Conservation (phyloP, 352 stramenopile species). For the Phytopythium litorale region DNA sequence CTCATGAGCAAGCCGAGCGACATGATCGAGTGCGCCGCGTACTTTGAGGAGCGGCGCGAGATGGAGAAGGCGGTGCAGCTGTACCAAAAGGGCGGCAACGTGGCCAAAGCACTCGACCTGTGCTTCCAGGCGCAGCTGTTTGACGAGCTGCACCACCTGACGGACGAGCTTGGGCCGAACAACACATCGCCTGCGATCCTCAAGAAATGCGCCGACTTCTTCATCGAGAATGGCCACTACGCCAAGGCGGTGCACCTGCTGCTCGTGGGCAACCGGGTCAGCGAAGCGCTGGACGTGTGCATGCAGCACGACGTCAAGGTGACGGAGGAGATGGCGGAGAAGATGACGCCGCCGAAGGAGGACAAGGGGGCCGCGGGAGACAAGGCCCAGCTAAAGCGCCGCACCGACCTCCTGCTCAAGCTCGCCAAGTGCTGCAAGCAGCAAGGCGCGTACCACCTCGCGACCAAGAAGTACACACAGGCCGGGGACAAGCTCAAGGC, state of each 20-base stretch:
- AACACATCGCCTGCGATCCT: slow-evolving; percentile 82
- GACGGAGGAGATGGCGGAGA: slow-evolving; percentile 90
- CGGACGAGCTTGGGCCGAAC: slow-evolving; percentile 68
- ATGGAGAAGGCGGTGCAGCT: slow-evolving; percentile 94
- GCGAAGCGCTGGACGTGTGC: slow-evolving; percentile 89
- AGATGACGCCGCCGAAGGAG: slow-evolving; percentile 88
- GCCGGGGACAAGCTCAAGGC: slow-evolving; percentile 90
- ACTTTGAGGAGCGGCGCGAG: slow-evolving; percentile 92
- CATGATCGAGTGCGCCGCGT: slow-evolving; percentile 88
- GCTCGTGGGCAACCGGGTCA: slow-evolving; percentile 61
- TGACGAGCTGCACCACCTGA: slow-evolving; percentile 83
- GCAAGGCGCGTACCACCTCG: slow-evolving; percentile 90
- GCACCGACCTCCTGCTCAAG: slow-evolving; percentile 85
- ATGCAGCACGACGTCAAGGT: slow-evolving; percentile 88
- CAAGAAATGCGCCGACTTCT: slow-evolving; percentile 91
- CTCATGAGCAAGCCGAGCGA: slow-evolving; percentile 84
- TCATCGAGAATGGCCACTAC: slow-evolving; percentile 88
- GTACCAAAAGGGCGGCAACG: slow-evolving; percentile 91
- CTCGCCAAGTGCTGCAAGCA: slow-evolving; percentile 92
- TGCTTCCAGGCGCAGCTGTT: slow-evolving; percentile 91
- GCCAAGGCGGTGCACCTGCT: slow-evolving; percentile 91
- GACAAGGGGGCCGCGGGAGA: slow-evolving; percentile 34
- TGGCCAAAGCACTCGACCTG: slow-evolving; percentile 89
- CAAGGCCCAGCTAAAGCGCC: slow-evolving; percentile 44
- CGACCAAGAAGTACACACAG: slow-evolving; percentile 96